Base-by-base conservation (phyloP, 202 grass and related monocot genomes). In the Bolboschoenoplectus hybrid region DNA sequence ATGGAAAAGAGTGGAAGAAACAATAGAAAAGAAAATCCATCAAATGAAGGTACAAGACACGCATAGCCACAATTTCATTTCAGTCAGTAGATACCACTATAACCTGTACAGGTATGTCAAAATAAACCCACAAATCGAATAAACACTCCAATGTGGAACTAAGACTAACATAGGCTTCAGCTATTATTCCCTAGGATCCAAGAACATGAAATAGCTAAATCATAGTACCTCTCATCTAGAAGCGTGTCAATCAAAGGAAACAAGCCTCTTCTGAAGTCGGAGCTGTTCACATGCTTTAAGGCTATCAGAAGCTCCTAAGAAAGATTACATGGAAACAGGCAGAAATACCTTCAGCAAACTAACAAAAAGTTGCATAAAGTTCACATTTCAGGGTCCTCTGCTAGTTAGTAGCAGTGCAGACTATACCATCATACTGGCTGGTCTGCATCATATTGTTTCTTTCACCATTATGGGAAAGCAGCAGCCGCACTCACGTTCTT, bases 171-270 rank as follows among this genome's bases (percentile, higher is more conserved):
- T 14, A 55, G 67, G 73, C 20, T 55, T 36, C 73, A 45, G 55
- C 8, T 53, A 14, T 34, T 2, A 26, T 26, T 16, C 11, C 26
- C 49, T 6, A 62, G 8, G 6, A 36, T 19, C 19, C 5, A 60
- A 61, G 36, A 60, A 57, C 60, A 16, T 80, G 36, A 84, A 68
- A 86, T 19, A 52, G 12, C 20, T 64, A 78, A 11, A 40, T 41
- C 74, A 64, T 17, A 50, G 67, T 85, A 99, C 97, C 93, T 97
- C 90, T 99, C 97, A 89, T 99, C 97, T 74, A 99, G 90, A 90
- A 99, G 97, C 67, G 93, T 99, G 89, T 99, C 97, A 51, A 99
- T 99, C 89, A 96, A 14, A 61, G 57, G 57, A 16, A 61, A 61
- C 19, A 61, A 61, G 5, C 57, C 57, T 19, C 57, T 61, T 19